Evolutionary conservation across 177 flowering plant genomes (phyloP).

Genomic region (Vitis hybrid): DNA sequence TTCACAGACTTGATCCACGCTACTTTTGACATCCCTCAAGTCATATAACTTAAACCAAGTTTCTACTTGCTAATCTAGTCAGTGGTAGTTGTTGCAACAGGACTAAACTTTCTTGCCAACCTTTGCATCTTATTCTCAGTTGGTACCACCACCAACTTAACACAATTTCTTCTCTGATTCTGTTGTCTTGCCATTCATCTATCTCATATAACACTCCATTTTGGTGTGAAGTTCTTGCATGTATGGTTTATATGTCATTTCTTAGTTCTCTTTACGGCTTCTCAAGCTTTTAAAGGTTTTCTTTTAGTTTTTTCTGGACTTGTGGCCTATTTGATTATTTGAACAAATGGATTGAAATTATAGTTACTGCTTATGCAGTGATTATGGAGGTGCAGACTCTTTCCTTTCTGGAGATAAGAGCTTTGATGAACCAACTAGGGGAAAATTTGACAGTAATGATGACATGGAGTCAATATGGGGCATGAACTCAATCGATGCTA

Average conservation of each 20-base stretch:
- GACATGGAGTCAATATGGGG: slow-evolving; percentile 86
- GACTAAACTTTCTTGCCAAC: too few species aligned
- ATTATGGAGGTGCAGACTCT: slow-evolving; percentile 40
- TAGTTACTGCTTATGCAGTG: slow-evolving; percentile 20
- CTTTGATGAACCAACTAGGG: slow-evolving; percentile 75
- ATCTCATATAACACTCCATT: too few species aligned
- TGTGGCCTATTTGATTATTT: background rate
- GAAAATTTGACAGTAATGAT: slow-evolving; percentile 68
- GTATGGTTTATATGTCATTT: too few species aligned
- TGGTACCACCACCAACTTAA: too few species aligned
- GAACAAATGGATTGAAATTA: background rate
- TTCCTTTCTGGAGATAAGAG: slow-evolving; percentile 46
- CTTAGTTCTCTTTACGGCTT: too few species aligned
- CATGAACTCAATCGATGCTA: slow-evolving; percentile 29
- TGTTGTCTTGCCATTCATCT: too few species aligned
- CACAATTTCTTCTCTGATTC: too few species aligned
- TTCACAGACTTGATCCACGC: background rate
- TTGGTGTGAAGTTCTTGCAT: too few species aligned
- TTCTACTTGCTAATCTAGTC: background rate
- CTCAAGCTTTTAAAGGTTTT: too few species aligned
- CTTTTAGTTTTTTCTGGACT: background rate
- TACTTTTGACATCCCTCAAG: background rate
- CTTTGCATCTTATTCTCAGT: background rate
- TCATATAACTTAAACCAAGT: background rate
- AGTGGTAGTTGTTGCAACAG: too few species aligned